Evolutionary conservation across 495 filamentous ascomycete species (phyloP).

Genomic region (Evansstolkia leycettana): DNA sequence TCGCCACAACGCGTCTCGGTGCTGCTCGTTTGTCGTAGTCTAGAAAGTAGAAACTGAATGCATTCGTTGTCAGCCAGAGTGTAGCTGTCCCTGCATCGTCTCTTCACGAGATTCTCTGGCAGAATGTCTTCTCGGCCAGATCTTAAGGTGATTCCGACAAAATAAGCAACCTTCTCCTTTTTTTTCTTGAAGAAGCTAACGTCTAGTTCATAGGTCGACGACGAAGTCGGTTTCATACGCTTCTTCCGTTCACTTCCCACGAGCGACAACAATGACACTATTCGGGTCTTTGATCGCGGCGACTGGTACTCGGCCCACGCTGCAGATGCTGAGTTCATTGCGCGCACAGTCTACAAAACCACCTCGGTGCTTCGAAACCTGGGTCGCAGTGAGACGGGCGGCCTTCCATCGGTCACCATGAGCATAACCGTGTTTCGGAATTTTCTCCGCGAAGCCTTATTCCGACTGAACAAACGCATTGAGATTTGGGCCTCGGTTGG

Average conservation of each 20-base stretch:
- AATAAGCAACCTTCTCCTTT: not conserved
- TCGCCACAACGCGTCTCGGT: slow-evolving; percentile 18
- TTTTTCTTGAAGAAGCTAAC: too few relatives aligned
- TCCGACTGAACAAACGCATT: slow-evolving; percentile 76
- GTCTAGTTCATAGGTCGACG: slow-evolving; percentile 58
- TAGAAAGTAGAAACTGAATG: too few relatives aligned
- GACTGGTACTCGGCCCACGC: slow-evolving; percentile 95
- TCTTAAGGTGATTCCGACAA: slow-evolving; percentile 49
- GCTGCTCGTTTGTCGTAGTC: too few relatives aligned
- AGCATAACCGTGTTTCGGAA: slow-evolving; percentile 88
- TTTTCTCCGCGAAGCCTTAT: slow-evolving; percentile 88
- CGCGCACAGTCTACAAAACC: slow-evolving; percentile 90
- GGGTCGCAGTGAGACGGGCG: slow-evolving; percentile 67
- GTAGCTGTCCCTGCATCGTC: slow-evolving; percentile 6
- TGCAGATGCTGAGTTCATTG: slow-evolving; percentile 86
- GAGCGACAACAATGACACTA: slow-evolving; percentile 46
- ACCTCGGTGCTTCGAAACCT: slow-evolving; percentile 88
- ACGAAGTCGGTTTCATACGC: slow-evolving; percentile 89
- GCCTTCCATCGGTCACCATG: slow-evolving; percentile 86
- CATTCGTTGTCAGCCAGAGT: slow-evolving; percentile 5
- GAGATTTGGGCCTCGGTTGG: slow-evolving; percentile 72
- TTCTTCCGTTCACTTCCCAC: slow-evolving; percentile 75
- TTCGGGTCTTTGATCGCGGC: slow-evolving; percentile 87
- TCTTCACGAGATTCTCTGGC: slow-evolving; percentile 8
- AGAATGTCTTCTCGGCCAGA: slow-evolving; percentile 86